Evolutionary conservation across 2,329 filamentous ascomycete genomes (phyloP).

Genomic region (Chaetomiaceae sp.): DNA sequence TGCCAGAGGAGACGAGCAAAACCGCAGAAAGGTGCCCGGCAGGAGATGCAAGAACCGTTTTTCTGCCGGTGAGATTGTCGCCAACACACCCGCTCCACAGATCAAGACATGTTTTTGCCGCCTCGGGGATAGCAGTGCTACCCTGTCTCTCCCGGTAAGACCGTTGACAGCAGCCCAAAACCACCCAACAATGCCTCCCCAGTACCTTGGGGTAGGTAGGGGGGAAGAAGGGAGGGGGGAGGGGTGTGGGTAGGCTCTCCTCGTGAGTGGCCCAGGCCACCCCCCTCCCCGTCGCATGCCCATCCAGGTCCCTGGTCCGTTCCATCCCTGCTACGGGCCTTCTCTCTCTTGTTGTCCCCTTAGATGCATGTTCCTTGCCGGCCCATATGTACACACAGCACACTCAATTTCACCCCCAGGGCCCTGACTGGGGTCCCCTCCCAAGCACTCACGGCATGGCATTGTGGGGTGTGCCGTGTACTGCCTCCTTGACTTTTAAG

Average conservation of each 20-base stretch:
- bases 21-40: background rate
- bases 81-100: background rate
- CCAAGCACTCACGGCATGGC: constrained; percentile 18
- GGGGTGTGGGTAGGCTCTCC: constrained; percentile 5
- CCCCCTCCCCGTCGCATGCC: constrained; percentile 5
- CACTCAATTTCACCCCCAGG: constrained; percentile 19
- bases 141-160: constrained; percentile 18
- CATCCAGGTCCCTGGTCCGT: constrained; percentile 12
- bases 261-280: constrained; percentile 6
- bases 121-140: constrained; percentile 8
- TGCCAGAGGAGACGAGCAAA: too few species aligned
- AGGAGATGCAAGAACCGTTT: too few species aligned
- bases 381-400: constrained; percentile 12
- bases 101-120: background rate
- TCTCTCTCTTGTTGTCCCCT: constrained; percentile 16
- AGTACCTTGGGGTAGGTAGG: constrained; percentile 2
- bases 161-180: constrained; percentile 17
- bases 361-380: constrained; percentile 23
- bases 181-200: constrained; percentile 4
- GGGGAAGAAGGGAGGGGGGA: background rate
- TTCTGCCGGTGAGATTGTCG: too few species aligned
- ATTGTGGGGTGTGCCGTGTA: constrained; percentile 26
- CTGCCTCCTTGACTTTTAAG: constrained; percentile 26
- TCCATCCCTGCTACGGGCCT: constrained; percentile 13
- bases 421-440: constrained; percentile 11